phyloP scores from a whole-genome alignment of 139 green algal genomes.

The Mesotaenium endlicherianum region DNA sequence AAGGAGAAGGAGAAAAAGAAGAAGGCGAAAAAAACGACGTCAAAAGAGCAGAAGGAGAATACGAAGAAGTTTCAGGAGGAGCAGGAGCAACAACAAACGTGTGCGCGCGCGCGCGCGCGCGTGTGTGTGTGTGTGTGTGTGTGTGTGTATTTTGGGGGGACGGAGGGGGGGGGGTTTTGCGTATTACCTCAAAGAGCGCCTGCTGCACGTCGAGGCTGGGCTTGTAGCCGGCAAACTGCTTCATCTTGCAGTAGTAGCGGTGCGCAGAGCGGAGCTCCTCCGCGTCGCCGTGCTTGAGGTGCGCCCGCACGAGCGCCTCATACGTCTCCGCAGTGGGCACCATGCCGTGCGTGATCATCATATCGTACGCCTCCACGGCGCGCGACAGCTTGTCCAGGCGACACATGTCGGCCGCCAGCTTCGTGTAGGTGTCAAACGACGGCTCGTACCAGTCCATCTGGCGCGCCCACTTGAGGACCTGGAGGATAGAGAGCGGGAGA shows the following conservation, averaged over 20 bases:
- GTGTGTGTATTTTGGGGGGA: no score
- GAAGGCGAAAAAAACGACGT: neutral
- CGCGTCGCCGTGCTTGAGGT: neutral
- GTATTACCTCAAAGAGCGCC: neutral
- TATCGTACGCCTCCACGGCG: slow-evolving; percentile 10
- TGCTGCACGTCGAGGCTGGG: neutral
- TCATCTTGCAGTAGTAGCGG: slow-evolving; percentile 13
- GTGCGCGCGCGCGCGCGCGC: neutral
- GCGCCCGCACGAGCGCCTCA: neutral
- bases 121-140: neutral
- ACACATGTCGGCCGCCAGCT: neutral
- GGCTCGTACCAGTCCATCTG: slow-evolving; percentile 11
- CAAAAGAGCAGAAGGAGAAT: neutral
- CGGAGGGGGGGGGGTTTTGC: no score
- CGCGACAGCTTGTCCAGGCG: slow-evolving; percentile 1
- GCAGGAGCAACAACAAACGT: neutral
- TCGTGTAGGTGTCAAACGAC: neutral
- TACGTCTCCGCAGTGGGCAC: slow-evolving; percentile 1
- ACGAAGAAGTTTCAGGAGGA: neutral
- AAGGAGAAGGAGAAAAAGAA: neutral
- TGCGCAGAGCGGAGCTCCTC: neutral
- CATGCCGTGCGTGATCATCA: slow-evolving; percentile 12
- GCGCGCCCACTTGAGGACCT: slow-evolving; percentile 37
- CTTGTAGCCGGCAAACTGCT: neutral
- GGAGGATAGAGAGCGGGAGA: no score